These are phyloP conservation scores for Trichoderma sp. DNA, from an alignment of 2,329 filamentous ascomycete genomes.

Conservation along the genomic window DNA sequence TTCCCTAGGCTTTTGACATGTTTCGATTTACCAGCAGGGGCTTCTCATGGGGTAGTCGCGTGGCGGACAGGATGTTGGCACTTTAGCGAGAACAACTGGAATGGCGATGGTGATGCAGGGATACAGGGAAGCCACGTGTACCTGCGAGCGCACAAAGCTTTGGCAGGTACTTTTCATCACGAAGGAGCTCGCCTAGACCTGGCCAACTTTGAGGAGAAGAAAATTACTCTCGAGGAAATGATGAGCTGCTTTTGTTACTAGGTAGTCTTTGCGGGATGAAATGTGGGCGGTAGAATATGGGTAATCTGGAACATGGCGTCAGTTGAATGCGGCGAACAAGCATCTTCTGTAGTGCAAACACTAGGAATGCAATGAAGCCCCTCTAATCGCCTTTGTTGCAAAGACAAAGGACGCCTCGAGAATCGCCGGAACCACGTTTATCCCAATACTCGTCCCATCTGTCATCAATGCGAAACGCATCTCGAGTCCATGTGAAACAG, in stretches of 20 bases:
- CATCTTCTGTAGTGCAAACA: not conserved
- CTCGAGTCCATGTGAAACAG: conserved; percentile 12
- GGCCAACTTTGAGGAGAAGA: not conserved
- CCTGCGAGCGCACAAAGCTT: not conserved
- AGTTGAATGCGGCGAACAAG: not conserved
- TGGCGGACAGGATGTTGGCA: conserved; percentile 7
- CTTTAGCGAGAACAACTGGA: not conserved
- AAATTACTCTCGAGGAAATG: not conserved
- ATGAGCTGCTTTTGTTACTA: not conserved
- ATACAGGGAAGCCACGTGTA: not conserved
- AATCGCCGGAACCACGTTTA: not conserved
- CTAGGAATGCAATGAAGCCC: not conserved
- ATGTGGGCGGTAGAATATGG: not conserved
- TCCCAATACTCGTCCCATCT: not conserved
- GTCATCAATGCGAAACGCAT: conserved; percentile 23
- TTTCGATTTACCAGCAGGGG: conserved; percentile 17
- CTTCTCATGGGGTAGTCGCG: conserved; percentile 4
- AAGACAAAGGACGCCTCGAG: not conserved
- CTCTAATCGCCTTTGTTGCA: not conserved
- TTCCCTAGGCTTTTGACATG: conserved; percentile 12
- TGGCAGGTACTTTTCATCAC: not conserved
- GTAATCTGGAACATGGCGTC: not conserved
- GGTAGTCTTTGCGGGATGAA: not conserved
- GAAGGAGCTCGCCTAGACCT: not conserved
- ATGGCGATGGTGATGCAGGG: not conserved